Base-by-base conservation (phyloP, 202 grass and related monocot genomes). In the Hordeum pubiflorum region DNA sequence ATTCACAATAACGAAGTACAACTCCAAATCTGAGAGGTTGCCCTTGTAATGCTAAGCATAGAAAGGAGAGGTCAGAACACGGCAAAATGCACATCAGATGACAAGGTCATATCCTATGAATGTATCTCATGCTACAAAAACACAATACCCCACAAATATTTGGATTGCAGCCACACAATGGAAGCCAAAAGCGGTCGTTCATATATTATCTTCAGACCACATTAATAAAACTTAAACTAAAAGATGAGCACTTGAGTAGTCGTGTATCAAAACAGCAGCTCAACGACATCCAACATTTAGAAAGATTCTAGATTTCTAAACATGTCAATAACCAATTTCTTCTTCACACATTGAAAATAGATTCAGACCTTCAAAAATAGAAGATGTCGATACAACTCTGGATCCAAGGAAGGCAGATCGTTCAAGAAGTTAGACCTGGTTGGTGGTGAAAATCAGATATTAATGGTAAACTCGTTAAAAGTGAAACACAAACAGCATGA, bases 341-440 rank as follows among this genome's bases (percentile, higher is more conserved):
- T 71, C 7, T 79, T 52, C 72, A 79, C n/a, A 34, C 15, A 75
- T 17, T 71, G 69, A 29, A 65, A 79, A 54, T 43, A 81, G 54
- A 32, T 70, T 23, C 63, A 50, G 82, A 97, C 96, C 96, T 99
- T 99, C 63, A 99, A 75, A 90, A 95, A 99, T 64, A 93, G 83
- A 82, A 99, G 92, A 89, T 99, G 96, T 0, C 92, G 90, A 86
- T 95, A 99, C 75, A 99, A 80, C 78, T 99, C 96, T 81, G 89
- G 90, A 93, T 99, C 96, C 81, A 99, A 77, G 66, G 96, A 99
- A 83, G 96, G 96, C 85, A 99, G 85, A 67, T 99, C 96, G 83
- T 99, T 87, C 87, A 99, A 90, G 75, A 91, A 99, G 83, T 93
- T 99, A 85, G 86, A 89, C 88, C 95, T 98, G 82, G 70, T 78